A percentile compares a stretch with the other conserved stretches of the same genome.
Conservation (phyloP, 352 stramenopile genomes). For the Blastocystis sp. region DNA sequence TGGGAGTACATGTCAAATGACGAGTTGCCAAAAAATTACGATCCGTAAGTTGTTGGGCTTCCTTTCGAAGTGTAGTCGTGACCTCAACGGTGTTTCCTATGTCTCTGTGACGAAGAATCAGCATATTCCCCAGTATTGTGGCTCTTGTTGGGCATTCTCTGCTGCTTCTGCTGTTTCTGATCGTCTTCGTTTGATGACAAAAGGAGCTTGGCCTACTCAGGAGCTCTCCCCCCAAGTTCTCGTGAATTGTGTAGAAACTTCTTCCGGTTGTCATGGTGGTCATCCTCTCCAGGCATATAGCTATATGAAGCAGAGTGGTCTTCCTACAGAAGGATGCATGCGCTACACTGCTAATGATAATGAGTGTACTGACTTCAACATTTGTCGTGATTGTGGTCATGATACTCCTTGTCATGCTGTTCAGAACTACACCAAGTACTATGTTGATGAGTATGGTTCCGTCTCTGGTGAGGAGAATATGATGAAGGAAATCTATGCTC, state of each 20-base stretch:
- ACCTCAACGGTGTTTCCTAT: slow-evolving; percentile 87
- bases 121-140: slow-evolving; percentile 90
- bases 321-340: slow-evolving; percentile 90
- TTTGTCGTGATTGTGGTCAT: slow-evolving; percentile 85
- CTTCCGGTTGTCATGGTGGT: slow-evolving; percentile 86
- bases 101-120: slow-evolving; percentile 96
- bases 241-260: slow-evolving; percentile 79
- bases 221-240: slow-evolving; percentile 81
- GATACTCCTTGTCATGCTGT: slow-evolving; percentile 79
- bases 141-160: slow-evolving; percentile 83
- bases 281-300: slow-evolving; percentile 85
- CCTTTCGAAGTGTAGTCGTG: slow-evolving; percentile 71
- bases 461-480: slow-evolving; percentile 85
- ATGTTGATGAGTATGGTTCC: slow-evolving; percentile 87
- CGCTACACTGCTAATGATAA: slow-evolving; percentile 86
- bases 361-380: slow-evolving; percentile 80
- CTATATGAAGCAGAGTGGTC: slow-evolving; percentile 83
- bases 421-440: slow-evolving; percentile 88
- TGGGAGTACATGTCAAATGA: slow-evolving; percentile 78
- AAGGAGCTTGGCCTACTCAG: slow-evolving; percentile 73
- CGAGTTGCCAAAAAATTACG: slow-evolving; percentile 85
- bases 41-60: slow-evolving; percentile 69
- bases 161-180: slow-evolving; percentile 62
- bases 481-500: slow-evolving; percentile 91
- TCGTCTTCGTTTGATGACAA: slow-evolving; percentile 72